A percentile compares a stretch with the other conserved stretches of the same genome.
These are phyloP conservation scores for cucumber (Cucumis sativus) DNA, from an alignment of 306 rosid genomes.

Conservation along the genomic window DNA sequence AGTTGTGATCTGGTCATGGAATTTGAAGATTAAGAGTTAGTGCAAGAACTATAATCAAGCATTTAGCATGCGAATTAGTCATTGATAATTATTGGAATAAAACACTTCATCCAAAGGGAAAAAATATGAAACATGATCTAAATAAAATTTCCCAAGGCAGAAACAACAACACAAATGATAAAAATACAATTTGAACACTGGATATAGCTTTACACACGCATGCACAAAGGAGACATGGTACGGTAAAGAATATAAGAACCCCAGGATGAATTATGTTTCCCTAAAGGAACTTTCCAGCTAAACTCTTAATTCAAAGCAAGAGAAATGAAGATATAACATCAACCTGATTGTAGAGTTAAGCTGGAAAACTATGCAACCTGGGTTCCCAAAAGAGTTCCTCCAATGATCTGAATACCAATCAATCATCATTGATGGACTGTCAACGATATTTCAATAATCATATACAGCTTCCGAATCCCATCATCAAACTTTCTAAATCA, in stretches of 20 bases:
- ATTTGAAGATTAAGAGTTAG: constrained; percentile 20
- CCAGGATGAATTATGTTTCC: not conserved
- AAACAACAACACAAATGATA: not conserved
- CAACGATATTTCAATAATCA: not conserved
- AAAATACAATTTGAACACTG: not conserved
- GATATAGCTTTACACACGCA: no score
- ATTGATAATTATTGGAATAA: not conserved
- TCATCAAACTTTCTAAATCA: not conserved
- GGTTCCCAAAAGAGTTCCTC: not conserved
- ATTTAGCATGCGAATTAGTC: constrained; percentile 2
- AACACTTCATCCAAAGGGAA: not conserved
- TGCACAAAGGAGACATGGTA: not conserved
- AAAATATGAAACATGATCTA: not conserved
- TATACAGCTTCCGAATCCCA: not conserved
- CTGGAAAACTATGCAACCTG: not conserved
- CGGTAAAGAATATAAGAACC: not conserved
- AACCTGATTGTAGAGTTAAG: no score
- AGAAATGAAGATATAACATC: not conserved
- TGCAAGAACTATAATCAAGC: constrained; percentile 7
- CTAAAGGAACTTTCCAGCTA: not conserved
- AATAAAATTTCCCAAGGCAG: not conserved
- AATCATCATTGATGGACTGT: not conserved
- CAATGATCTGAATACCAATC: not conserved
- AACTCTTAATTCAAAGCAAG: not conserved
- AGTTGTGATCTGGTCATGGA: constrained; percentile 50